These are phyloP conservation scores for Kingdonia uniflora DNA, from an alignment of 164 flowering plant species.

Conservation along the genomic window DNA sequence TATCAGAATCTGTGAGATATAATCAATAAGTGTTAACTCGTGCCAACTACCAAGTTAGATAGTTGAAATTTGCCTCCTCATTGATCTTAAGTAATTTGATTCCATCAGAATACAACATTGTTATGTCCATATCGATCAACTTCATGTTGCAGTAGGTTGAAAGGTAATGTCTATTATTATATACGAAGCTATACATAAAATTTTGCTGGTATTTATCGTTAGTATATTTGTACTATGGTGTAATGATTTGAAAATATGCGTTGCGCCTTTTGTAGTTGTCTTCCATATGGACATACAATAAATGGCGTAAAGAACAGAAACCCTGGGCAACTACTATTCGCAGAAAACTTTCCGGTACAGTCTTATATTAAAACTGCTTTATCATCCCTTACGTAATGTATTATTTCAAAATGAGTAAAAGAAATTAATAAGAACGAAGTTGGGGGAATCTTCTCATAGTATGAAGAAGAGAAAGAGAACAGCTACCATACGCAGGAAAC, in stretches of 20 bases:
- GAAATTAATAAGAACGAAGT: neutral
- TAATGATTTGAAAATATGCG: neutral
- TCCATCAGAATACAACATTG: too few species aligned
- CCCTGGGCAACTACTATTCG: slow-evolving; percentile 34
- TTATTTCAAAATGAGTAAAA: neutral
- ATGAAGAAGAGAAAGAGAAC: too few species aligned
- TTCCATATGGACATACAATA: slow-evolving; percentile 53
- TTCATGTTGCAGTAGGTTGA: too few species aligned
- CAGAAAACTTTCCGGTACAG: slow-evolving; percentile 19
- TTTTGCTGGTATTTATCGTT: neutral
- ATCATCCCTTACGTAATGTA: neutral
- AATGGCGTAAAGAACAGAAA: slow-evolving; percentile 37
- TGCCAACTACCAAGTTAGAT: too few species aligned
- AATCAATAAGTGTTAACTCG: too few species aligned
- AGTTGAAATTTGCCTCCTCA: too few species aligned
- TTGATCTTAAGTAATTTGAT: too few species aligned
- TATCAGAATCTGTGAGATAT: too few species aligned
- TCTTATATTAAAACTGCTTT: neutral
- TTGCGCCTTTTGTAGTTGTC: slow-evolving; percentile 42
- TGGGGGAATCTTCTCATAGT: too few species aligned
- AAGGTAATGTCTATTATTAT: too few species aligned
- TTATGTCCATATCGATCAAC: too few species aligned
- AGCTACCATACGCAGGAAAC: neutral
- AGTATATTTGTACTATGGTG: neutral
- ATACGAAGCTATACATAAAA: too few species aligned